Conservation (phyloP, 106 monocot genomes). For the Platanthera guangdongensis region DNA sequence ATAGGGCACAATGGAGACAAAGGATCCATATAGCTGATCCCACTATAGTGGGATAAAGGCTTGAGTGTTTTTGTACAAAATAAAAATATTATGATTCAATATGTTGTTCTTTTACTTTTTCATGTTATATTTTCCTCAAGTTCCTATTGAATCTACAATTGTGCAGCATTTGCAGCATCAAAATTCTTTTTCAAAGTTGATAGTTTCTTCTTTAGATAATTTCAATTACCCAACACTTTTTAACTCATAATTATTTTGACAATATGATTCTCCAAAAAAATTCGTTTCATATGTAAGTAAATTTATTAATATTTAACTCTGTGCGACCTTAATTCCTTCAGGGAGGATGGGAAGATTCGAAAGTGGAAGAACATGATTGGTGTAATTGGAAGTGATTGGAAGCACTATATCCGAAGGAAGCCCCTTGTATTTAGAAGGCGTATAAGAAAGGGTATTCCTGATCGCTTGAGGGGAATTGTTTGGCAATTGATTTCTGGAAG, state of each 20-base stretch:
- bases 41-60: no score
- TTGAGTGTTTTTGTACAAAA: no score
- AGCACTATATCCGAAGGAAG: constrained; percentile 81
- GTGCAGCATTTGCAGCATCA: neutral
- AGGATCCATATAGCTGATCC: no score
- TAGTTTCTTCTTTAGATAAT: neutral
- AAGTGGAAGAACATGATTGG: constrained; percentile 99
- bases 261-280: neutral
- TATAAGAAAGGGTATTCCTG: constrained; percentile 94
- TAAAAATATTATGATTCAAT: neutral
- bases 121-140: neutral
- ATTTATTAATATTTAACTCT: neutral
- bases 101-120: neutral
- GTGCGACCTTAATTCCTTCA: constrained; percentile 14
- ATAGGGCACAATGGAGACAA: no score
- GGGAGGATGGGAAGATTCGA: constrained; percentile 72
- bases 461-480: constrained; percentile 88
- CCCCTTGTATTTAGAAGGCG: constrained; percentile 82
- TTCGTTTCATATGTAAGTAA: neutral
- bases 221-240: neutral
- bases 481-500: constrained; percentile 99
- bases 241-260: neutral
- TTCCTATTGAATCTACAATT: constrained; percentile 2
- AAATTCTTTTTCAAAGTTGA: neutral
- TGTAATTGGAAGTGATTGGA: constrained; percentile 95